These are phyloP conservation scores for Epichloe uncinata DNA, from an alignment of 2,329 filamentous ascomycete species.

Conservation along the genomic window DNA sequence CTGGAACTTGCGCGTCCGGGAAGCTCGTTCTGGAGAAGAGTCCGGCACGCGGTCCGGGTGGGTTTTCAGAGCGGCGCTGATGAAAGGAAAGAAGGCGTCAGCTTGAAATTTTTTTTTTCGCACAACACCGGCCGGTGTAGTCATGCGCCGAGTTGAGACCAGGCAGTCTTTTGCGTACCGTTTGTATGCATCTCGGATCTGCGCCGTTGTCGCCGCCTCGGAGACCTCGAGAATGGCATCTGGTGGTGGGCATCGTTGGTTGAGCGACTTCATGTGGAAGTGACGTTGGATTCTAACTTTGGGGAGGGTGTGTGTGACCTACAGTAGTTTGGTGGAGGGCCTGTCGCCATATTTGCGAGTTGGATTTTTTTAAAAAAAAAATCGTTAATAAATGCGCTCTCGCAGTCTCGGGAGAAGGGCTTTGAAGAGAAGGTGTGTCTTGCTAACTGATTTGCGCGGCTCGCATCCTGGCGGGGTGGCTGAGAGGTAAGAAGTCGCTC, in stretches of 20 bases:
- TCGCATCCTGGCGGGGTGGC: neutral
- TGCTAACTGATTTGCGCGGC: no score
- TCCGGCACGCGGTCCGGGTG: conserved; percentile 85
- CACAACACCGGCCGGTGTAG: no score
- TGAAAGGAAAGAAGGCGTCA: no score
- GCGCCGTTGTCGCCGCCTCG: conserved; percentile 61
- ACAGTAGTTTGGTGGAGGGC: conserved; percentile 46
- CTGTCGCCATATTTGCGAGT: conserved; percentile 19
- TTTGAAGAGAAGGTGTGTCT: neutral
- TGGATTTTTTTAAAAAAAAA: neutral
- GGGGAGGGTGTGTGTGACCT: conserved; percentile 13
- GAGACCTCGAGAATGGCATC: conserved; percentile 63
- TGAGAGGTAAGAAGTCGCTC: no score
- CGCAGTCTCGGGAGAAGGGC: neutral
- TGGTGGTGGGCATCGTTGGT: conserved; percentile 19
- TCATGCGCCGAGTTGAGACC: no score
- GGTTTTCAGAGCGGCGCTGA: conserved; percentile 73
- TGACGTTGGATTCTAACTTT: neutral
- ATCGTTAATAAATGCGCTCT: neutral
- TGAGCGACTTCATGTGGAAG: neutral
- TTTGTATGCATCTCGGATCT: conserved; percentile 93
- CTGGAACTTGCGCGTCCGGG: conserved; percentile 80
- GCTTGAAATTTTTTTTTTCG: no score
- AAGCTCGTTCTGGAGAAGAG: conserved; percentile 70
- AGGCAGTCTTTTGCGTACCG: conserved; percentile 34